These are phyloP conservation scores for Brassica rapa DNA, from an alignment of 345 rosid genomes.

Conservation along the genomic window DNA sequence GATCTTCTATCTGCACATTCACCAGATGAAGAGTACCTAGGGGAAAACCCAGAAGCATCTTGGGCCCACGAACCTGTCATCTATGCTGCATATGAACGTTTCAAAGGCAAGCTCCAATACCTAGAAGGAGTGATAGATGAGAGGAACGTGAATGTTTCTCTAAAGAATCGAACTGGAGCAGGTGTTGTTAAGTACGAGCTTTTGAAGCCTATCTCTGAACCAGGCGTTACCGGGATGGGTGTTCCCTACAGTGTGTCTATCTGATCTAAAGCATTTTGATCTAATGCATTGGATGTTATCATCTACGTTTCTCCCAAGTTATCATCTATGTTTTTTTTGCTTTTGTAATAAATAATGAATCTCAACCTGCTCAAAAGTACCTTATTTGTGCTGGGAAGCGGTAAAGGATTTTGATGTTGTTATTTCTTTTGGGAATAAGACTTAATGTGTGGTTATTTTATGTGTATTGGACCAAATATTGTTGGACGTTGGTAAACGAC, in stretches of 20 bases:
- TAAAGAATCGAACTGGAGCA: slow-evolving; percentile 41
- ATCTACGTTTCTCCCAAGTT: background rate
- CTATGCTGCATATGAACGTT: slow-evolving; percentile 28
- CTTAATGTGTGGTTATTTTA: background rate
- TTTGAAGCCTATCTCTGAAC: background rate
- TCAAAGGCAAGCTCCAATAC: slow-evolving; percentile 24
- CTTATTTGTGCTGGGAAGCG: background rate
- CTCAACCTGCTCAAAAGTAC: background rate
- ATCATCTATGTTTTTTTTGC: background rate
- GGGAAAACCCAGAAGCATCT: slow-evolving; percentile 26
- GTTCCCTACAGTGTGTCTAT: slow-evolving; percentile 41
- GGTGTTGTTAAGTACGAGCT: slow-evolving; percentile 34
- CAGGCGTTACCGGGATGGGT: background rate
- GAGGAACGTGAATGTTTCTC: slow-evolving; percentile 22
- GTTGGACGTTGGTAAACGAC: too few species aligned
- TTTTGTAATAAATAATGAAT: background rate
- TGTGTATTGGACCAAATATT: background rate
- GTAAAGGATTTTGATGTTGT: background rate
- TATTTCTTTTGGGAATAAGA: background rate
- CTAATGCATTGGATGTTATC: background rate
- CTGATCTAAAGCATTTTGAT: background rate
- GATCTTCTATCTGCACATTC: slow-evolving; percentile 42
- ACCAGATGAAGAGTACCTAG: slow-evolving; percentile 43
- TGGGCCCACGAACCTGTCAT: slow-evolving; percentile 34
- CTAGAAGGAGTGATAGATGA: background rate